Evolutionary conservation across 179 eudicot genomes (phyloP).

Genomic region (Nepenthes alata): DNA sequence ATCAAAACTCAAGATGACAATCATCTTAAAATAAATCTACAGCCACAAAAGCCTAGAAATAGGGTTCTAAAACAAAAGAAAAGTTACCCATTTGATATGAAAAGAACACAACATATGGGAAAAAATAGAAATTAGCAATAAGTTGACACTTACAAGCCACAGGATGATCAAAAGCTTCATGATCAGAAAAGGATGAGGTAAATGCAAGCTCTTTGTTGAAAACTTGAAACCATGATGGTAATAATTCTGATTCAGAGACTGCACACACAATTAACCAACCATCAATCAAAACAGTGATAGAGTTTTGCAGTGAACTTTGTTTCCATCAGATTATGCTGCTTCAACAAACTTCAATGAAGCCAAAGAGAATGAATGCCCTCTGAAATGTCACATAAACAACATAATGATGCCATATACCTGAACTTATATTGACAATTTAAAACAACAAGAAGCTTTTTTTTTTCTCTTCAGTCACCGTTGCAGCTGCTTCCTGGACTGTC

Average conservation of each 20-base stretch:
- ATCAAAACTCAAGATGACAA: no score
- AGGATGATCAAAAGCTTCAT: conserved; percentile 97
- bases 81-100: neutral
- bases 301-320: neutral
- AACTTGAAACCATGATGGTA: conserved; percentile 75
- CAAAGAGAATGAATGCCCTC: neutral
- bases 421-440: no score
- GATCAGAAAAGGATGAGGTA: conserved; percentile 82
- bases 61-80: neutral
- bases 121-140: neutral
- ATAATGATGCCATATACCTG: neutral
- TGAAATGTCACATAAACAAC: neutral
- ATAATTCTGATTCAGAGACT: conserved; percentile 43
- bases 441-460: no score
- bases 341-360: no score
- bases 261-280: conserved; percentile 21
- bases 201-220: conserved; percentile 83
- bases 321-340: neutral
- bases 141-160: conserved; percentile 58
- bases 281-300: conserved; percentile 4
- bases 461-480: no score
- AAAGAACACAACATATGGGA: neutral
- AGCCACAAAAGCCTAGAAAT: neutral
- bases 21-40: no score
- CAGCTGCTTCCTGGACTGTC: no score